Evolutionary conservation across 2,329 filamentous ascomycete species (phyloP).

Genomic region (Celoporthe dispersa): DNA sequence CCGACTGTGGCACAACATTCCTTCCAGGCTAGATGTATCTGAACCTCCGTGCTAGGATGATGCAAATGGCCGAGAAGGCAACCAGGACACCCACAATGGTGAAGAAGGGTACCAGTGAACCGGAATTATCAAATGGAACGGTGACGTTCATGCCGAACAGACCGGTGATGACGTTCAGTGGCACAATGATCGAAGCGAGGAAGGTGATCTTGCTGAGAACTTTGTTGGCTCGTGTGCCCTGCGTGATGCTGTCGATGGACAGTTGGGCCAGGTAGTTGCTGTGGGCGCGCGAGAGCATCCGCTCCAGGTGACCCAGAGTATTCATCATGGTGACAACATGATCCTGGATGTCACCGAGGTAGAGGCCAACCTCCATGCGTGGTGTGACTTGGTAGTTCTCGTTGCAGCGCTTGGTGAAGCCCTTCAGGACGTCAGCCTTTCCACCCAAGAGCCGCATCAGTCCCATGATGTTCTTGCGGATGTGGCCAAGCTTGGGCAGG

Average conservation of each 20-base stretch:
- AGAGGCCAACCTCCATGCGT: constrained; percentile 93
- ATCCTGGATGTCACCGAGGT: constrained; percentile 96
- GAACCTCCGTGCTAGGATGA: constrained; percentile 50
- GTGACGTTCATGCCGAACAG: constrained; percentile 86
- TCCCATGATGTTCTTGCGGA: constrained; percentile 93
- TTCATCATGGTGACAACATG: constrained; percentile 99
- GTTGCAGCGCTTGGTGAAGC: constrained; percentile 98
- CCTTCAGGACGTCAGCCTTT: constrained; percentile 97
- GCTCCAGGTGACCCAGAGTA: constrained; percentile 93
- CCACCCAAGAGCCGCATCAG: constrained; percentile 91
- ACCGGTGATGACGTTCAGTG: constrained; percentile 88
- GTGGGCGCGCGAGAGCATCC: constrained; percentile 92
- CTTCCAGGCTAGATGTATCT: constrained; percentile 47
- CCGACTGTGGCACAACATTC: background rate
- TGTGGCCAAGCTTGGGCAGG: constrained; percentile 83
- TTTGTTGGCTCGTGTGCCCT: constrained; percentile 86
- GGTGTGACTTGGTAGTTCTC: constrained; percentile 95
- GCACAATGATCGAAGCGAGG: constrained; percentile 92
- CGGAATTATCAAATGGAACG: constrained; percentile 65
- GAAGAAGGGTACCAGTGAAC: constrained; percentile 60
- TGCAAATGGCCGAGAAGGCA: constrained; percentile 52
- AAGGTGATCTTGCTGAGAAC: constrained; percentile 95
- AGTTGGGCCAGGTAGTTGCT: constrained; percentile 96
- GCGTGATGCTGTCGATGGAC: constrained; percentile 85
- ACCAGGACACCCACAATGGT: constrained; percentile 58